These are phyloP conservation scores for Solanum chiquidenum DNA, from an alignment of 257 asterid genomes.

Conservation along the genomic window DNA sequence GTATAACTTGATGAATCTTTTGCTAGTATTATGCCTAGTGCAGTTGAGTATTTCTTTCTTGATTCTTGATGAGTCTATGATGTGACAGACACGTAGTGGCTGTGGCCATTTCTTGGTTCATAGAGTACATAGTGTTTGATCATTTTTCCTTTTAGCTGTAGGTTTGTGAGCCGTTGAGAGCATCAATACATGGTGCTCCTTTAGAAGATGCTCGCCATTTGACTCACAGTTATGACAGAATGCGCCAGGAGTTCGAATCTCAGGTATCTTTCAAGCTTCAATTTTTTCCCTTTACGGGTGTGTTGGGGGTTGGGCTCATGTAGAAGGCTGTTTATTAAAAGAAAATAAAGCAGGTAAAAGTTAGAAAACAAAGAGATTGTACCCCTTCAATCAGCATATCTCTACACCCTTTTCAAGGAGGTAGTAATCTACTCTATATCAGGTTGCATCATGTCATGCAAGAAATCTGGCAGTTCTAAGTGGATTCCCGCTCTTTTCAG, in stretches of 20 bases:
- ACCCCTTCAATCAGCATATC: neutral
- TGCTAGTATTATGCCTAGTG: neutral
- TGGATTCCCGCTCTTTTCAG: slow-evolving; percentile 20
- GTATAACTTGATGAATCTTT: neutral
- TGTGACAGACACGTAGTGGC: neutral
- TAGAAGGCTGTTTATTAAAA: neutral
- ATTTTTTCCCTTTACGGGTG: neutral
- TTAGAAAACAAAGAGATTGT: neutral
- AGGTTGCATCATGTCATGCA: neutral
- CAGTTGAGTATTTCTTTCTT: neutral
- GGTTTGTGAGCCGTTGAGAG: slow-evolving; percentile 84
- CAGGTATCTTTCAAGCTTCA: slow-evolving; percentile 42
- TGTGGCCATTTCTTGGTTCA: neutral
- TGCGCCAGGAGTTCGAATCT: slow-evolving; percentile 76
- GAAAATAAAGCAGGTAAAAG: neutral
- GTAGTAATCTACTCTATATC: neutral
- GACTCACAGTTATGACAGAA: slow-evolving; percentile 69
- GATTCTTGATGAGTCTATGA: neutral
- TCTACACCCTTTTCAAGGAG: neutral
- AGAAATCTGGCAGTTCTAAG: neutral
- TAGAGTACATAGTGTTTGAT: neutral
- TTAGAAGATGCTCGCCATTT: slow-evolving; percentile 96
- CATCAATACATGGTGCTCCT: slow-evolving; percentile 67
- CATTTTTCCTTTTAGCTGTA: slow-evolving; percentile 13
- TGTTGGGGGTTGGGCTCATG: neutral